These are phyloP conservation scores for Knoxia roxburghii DNA, from an alignment of 257 asterid species.

Conservation along the genomic window DNA sequence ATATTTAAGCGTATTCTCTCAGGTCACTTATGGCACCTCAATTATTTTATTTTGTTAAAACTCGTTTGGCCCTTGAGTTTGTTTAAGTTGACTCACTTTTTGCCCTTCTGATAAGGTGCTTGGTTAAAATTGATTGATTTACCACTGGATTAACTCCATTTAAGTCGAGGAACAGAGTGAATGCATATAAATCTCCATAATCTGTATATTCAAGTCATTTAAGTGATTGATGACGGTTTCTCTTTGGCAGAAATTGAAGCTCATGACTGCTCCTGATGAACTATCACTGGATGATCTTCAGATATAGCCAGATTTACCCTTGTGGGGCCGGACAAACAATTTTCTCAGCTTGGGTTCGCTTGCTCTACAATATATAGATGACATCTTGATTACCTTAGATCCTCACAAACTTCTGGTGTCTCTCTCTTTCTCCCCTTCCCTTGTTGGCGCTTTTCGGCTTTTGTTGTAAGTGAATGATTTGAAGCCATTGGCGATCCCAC, in stretches of 20 bases:
- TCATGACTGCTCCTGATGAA: constrained; percentile 62
- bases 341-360: constrained; percentile 22
- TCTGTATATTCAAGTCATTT: background rate
- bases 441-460: constrained; percentile 6
- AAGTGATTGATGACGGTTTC: background rate
- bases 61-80: no score
- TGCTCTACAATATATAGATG: constrained; percentile 24
- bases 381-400: constrained; percentile 17
- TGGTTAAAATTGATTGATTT: no score
- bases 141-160: no score
- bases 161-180: no score
- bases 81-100: no score
- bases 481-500: constrained; percentile 13
- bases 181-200: background rate
- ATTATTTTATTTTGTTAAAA: no score
- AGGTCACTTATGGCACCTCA: no score
- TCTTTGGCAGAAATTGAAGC: constrained; percentile 72
- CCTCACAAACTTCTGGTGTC: constrained; percentile 6
- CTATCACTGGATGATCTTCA: constrained; percentile 83
- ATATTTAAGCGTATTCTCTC: no score
- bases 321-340: constrained; percentile 27
- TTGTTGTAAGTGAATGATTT: constrained; percentile 18
- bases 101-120: no score
- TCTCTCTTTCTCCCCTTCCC: background rate
- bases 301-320: constrained; percentile 39